Base-by-base conservation (phyloP, 108 stramenopile genomes). In the Cylindrotheca closterium region DNA sequence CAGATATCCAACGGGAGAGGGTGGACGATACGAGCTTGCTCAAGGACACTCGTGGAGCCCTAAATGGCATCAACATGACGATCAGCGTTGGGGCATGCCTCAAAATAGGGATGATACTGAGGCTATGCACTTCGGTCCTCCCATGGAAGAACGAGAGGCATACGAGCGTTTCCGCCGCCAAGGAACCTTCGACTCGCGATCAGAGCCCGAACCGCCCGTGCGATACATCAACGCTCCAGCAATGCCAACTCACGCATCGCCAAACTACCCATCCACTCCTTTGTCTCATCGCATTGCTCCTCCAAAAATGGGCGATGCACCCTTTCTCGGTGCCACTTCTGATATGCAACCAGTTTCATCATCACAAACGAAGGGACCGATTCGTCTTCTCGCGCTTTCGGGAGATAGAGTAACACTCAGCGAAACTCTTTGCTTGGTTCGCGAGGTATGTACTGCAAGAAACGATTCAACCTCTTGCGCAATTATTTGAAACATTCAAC, bases 331-430 rank as follows among this genome's bases (percentile, higher is more conserved):
- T 33, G 32, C 15, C 4, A 63, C n/a, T n/a, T n/a, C n/a, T n/a
- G n/a, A n/a, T n/a, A n/a, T n/a, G n/a, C n/a, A n/a, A n/a, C n/a
- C n/a, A n/a, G n/a, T n/a, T n/a, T n/a, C n/a, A n/a, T n/a, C n/a
- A n/a, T n/a, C 31, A 19, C 23, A 58, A 24, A 81, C 64, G 31
- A 55, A 51, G 25, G 70, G 54, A 27, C 48, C 49, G 21, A 15
- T 80, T 19, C 47, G 80, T 19, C 80, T 92, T 34, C 79, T 94
- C 19, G 84, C 93, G 24, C 81, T 87, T 57, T 83, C 87, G 2
- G 82, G 90, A n/a, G 93, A 94, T 60, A 65, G 87, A n/a, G 83
- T 88, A 31, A 86, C 90, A 34, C 67, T 94, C 29, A 87, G 86
- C 52, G 93, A 94, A 56, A 92, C 93, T 22, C 78, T 94, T 8